Evolutionary conservation across 1,284 basidiomycete genomes (phyloP).

Genomic region (Sporisorium scitamineum): DNA sequence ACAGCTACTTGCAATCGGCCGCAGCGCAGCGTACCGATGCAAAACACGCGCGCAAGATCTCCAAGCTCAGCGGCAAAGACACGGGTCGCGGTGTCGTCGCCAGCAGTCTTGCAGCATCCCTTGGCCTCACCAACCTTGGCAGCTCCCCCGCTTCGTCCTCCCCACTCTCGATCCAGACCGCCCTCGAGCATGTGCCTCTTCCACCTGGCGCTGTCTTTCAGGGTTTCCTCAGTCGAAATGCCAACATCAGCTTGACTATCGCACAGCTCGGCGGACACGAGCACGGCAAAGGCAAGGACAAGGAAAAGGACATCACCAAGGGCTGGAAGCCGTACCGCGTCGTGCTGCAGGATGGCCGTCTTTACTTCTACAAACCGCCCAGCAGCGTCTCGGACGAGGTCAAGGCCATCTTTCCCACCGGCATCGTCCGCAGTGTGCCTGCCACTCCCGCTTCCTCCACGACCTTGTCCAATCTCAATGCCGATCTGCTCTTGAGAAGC

Average conservation of each 20-base stretch:
- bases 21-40: constrained; percentile 13
- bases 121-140: constrained; percentile 33
- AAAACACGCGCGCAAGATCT: constrained; percentile 47
- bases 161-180: constrained; percentile 14
- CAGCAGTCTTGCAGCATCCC: constrained; percentile 29
- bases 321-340: constrained; percentile 69
- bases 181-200: constrained; percentile 33
- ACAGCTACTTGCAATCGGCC: constrained; percentile 21
- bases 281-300: constrained; percentile 39
- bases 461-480: constrained; percentile 31
- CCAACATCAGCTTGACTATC: constrained; percentile 57
- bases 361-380: constrained; percentile 66
- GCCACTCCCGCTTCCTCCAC: constrained; percentile 21
- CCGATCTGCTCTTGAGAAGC: constrained; percentile 43
- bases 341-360: constrained; percentile 57
- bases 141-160: constrained; percentile 6
- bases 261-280: constrained; percentile 52
- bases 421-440: constrained; percentile 30
- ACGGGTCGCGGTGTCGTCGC: constrained; percentile 30
- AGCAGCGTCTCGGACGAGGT: constrained; percentile 62
- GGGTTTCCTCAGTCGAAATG: constrained; percentile 61
- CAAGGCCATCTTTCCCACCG: constrained; percentile 55
- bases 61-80: constrained; percentile 49
- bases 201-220: constrained; percentile 54
- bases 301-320: constrained; percentile 63